A percentile compares a stretch with the other conserved stretches of the same genome.
Evolutionary conservation across 352 stramenopile genomes (phyloP).

Genomic region (Phytophthora syringae): DNA sequence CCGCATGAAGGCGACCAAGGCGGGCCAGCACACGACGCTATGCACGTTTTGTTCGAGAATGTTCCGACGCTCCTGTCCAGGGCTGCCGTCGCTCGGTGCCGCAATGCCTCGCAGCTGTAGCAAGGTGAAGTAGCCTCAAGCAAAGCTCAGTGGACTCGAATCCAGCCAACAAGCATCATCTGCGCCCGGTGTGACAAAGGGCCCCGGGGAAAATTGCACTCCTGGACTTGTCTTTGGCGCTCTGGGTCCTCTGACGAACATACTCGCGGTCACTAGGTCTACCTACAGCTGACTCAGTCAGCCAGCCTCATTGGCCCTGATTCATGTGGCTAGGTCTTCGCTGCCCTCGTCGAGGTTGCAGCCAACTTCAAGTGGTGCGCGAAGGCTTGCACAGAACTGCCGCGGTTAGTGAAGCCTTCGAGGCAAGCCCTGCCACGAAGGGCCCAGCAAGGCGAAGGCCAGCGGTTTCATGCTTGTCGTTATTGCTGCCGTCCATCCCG

Average conservation of each 20-base stretch:
- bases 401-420: not conserved
- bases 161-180: constrained; percentile 15
- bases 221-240: constrained; percentile 8
- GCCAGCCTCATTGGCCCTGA: constrained; percentile 18
- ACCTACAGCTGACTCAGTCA: constrained; percentile 25
- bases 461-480: constrained; percentile 14
- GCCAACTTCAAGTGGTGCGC: constrained; percentile 21
- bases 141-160: not conserved
- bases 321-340: constrained; percentile 22
- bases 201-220: constrained; percentile 11
- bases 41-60: constrained; percentile 39
- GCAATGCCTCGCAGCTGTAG: constrained; percentile 38
- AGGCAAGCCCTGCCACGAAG: not conserved
- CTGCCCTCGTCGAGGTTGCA: constrained; percentile 10
- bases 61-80: constrained; percentile 28
- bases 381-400: no score
- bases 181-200: constrained; percentile 25
- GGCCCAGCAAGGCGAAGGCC: no score
- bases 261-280: not conserved
- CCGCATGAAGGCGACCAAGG: constrained; percentile 21
- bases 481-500: constrained; percentile 4
- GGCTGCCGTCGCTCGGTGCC: not conserved
- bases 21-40: constrained; percentile 8
- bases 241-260: not conserved
- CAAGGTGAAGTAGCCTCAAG: not conserved